A percentile compares a stretch with the other conserved stretches of the same genome.
Conservation (phyloP, 1,284 basidiomycete species). For the Lentinula novae-zelandiae region DNA sequence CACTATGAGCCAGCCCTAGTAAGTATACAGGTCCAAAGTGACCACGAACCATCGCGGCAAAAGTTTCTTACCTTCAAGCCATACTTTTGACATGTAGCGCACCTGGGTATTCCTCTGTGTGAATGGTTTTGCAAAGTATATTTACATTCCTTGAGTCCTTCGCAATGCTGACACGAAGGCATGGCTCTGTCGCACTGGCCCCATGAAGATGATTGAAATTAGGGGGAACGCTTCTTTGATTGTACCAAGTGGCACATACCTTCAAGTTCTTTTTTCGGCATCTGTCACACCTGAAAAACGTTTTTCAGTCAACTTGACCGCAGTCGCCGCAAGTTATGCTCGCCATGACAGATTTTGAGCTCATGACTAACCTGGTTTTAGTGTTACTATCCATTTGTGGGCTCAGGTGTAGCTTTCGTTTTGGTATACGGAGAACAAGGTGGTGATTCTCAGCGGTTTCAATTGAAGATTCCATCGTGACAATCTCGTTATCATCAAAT, state of each 20-base stretch:
- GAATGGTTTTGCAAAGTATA: conserved; percentile 72
- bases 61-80: conserved; percentile 56
- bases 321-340: background rate
- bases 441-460: conserved; percentile 54
- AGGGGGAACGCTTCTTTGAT: conserved; percentile 12
- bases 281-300: conserved; percentile 45
- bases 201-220: background rate
- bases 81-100: conserved; percentile 60
- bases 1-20: conserved; percentile 37
- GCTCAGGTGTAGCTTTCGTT: conserved; percentile 51
- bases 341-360: background rate
- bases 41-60: background rate
- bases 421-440: conserved; percentile 61
- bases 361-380: background rate
- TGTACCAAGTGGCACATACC: conserved; percentile 33
- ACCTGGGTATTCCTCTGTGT: conserved; percentile 69
- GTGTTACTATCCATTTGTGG: conserved; percentile 39
- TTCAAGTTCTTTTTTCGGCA: conserved; percentile 69
- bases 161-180: conserved; percentile 69
- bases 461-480: conserved; percentile 40
- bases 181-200: conserved; percentile 64
- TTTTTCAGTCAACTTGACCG: background rate
- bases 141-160: conserved; percentile 53
- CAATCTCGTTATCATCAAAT: conserved; percentile 28
- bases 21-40: background rate